These are phyloP conservation scores for Guadua angustifolia DNA, from an alignment of 176 grass and related monocot species.

Conservation along the genomic window DNA sequence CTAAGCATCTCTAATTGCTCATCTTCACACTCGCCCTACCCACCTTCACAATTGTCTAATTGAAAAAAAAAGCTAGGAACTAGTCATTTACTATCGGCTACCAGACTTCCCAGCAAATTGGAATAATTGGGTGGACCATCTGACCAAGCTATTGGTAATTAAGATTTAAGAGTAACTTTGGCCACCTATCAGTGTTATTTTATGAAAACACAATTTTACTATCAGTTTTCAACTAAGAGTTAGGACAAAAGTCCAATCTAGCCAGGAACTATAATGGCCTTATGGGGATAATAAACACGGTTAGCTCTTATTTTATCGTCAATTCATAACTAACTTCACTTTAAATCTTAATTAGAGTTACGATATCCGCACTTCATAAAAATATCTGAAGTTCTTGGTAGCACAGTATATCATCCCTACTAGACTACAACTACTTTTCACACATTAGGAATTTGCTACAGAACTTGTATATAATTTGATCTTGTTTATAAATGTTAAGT, in stretches of 20 bases:
- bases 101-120: not conserved
- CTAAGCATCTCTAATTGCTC: not conserved
- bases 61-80: not conserved
- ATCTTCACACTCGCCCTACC: not conserved
- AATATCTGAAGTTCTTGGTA: too few relatives aligned
- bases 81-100: not conserved
- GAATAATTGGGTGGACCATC: not conserved
- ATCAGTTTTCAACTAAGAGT: not conserved
- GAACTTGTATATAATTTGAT: constrained; percentile 16
- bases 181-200: constrained; percentile 19
- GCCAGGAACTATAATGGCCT: not conserved
- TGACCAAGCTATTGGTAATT: not conserved
- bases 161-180: constrained; percentile 6
- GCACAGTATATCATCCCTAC: too few relatives aligned
- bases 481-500: too few relatives aligned
- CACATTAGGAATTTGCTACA: not conserved
- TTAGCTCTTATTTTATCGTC: too few relatives aligned
- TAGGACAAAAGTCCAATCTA: not conserved
- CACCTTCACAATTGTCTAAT: not conserved
- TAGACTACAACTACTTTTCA: too few relatives aligned
- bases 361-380: too few relatives aligned
- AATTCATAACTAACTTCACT: too few relatives aligned
- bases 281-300: too few relatives aligned
- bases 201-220: constrained; percentile 16
- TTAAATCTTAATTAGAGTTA: too few relatives aligned